Evolutionary conservation across 352 stramenopile species (phyloP).

Genomic region (Pythium dissotocum): DNA sequence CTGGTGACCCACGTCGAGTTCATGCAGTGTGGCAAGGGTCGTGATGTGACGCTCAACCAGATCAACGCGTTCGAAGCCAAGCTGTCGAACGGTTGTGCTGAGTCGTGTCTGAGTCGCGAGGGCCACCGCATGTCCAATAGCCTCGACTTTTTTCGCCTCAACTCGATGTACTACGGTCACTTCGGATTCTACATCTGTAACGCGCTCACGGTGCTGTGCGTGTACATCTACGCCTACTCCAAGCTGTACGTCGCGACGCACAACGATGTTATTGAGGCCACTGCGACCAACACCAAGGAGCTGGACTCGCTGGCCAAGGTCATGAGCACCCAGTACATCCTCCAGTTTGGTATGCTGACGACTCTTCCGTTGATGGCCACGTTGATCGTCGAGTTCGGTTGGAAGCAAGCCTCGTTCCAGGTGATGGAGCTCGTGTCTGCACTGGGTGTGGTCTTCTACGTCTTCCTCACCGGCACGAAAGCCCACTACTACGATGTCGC

Average conservation of each 20-base stretch:
- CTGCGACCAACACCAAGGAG: constrained; percentile 60
- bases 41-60: constrained; percentile 85
- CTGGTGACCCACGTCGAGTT: constrained; percentile 86
- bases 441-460: constrained; percentile 85
- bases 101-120: constrained; percentile 82
- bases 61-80: constrained; percentile 91
- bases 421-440: constrained; percentile 77
- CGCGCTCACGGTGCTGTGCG: constrained; percentile 81
- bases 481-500: constrained; percentile 87
- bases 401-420: constrained; percentile 72
- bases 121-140: constrained; percentile 74
- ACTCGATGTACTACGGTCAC: constrained; percentile 89
- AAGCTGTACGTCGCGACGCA: constrained; percentile 84
- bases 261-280: constrained; percentile 52
- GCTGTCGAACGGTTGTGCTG: constrained; percentile 80
- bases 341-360: constrained; percentile 86
- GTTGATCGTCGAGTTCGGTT: constrained; percentile 78
- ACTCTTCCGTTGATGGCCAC: constrained; percentile 80
- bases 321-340: constrained; percentile 86
- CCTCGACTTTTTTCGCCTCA: constrained; percentile 85
- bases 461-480: constrained; percentile 87
- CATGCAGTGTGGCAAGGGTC: constrained; percentile 88
- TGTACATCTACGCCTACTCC: constrained; percentile 85
- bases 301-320: constrained; percentile 70
- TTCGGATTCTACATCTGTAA: constrained; percentile 91